Evolutionary conservation across 192 early-diverging fungal species (phyloP), one percentile per base, ranked within the genome.

Genomic region (Polychytrium aggregatum): DNA sequence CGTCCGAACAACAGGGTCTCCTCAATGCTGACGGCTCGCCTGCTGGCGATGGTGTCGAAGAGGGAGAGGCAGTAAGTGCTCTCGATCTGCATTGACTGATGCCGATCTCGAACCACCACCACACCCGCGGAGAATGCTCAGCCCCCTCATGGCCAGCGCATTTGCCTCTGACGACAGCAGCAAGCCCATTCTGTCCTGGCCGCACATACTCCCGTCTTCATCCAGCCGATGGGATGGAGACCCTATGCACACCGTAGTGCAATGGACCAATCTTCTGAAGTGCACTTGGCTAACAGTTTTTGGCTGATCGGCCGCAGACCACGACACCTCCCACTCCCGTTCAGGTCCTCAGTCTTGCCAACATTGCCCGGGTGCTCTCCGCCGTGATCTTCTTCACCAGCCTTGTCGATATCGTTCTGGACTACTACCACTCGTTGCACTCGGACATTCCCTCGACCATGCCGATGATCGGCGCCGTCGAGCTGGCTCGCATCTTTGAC

Each of bases 331-430:
- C 18, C 20, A 33, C 22, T 7, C 35, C 16, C 4, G 16, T 8
- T 24, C 42, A 26, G 26, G 24, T 51, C 9, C 17, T 42, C 13
- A n/a, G n/a, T 34, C 53, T 3, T 11, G 31, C 55, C 48, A 33
- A 28, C 20, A 40, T 41, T 50, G 44, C 50, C 6, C 37, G 55
- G 16, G 16, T 43, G 22, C 9, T 50, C 10, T 16, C 60, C 14
- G 20, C 56, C 17, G 13, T 46, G 8, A 41, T 51, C 6, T n/a
- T 63, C 14, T 11, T 52, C 38, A 58, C 61, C 6, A 53, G 3
- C 45, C 10, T 53, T 18, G 11, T 46, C 18, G 45, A 53, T 25
- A 30, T 52, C 13, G 45, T 56, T 10, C 37, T 62, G 5, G 54
- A 60, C 46, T 20, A 47, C n/a, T 60, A 55, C 41, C 50, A 27